Conservation (phyloP, 1,284 basidiomycete genomes). For the Rhodotorula glutinis region DNA sequence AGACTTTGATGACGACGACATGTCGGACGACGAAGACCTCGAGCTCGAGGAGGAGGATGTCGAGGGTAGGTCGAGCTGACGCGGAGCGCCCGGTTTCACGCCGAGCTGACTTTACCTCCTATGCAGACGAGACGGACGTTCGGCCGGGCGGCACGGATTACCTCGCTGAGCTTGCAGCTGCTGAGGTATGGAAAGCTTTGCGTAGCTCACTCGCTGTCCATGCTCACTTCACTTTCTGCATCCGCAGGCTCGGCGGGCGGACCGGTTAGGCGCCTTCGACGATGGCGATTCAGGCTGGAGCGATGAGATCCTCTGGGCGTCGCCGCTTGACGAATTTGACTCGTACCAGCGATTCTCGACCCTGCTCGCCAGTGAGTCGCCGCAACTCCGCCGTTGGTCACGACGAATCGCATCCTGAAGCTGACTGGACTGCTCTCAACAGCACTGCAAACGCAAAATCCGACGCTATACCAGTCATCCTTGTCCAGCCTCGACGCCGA, state of each 20-base stretch:
- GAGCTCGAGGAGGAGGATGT: conserved; percentile 20
- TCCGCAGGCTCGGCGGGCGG: conserved; percentile 11
- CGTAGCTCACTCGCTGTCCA: no score
- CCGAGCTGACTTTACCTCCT: no score
- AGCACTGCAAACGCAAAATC: conserved; percentile 23
- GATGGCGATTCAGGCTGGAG: conserved; percentile 41
- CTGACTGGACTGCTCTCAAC: neutral
- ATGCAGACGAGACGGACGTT: conserved; percentile 31
- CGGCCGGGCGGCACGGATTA: conserved; percentile 35
- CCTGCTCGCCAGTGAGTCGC: conserved; percentile 36
- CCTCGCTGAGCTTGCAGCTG: conserved; percentile 33
- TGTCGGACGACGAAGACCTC: conserved; percentile 23
- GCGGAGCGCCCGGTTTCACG: neutral
- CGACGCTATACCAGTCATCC: conserved; percentile 23
- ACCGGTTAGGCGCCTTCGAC: conserved; percentile 21
- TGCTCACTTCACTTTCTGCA: no score
- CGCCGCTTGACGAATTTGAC: conserved; percentile 45
- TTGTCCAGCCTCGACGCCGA: conserved; percentile 11
- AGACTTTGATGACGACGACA: conserved; percentile 31
- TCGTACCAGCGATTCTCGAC: conserved; percentile 42
- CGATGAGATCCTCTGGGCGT: conserved; percentile 45
- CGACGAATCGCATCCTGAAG: no score
- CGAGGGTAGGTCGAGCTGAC: conserved; percentile 6
- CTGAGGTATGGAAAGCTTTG: no score
- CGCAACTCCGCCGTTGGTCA: no score